Conservation (phyloP, 1,284 basidiomycete species). For the Lignosus rhinocerotis region DNA sequence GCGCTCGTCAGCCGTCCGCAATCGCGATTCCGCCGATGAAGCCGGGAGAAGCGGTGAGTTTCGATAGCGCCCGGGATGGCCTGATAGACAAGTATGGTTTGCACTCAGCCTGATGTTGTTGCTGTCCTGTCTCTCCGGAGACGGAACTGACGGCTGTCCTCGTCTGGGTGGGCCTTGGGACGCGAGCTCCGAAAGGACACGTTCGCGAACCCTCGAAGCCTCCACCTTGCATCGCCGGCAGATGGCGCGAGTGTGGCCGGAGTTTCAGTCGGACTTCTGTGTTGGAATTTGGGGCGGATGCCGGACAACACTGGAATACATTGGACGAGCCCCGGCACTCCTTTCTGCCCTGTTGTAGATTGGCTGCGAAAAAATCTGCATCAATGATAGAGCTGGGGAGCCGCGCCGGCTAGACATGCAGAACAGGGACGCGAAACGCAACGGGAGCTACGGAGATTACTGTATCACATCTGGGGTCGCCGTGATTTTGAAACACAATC, state of each 20-base stretch:
- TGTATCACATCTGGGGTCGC: neutral
- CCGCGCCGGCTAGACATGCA: neutral
- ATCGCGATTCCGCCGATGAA: conserved; percentile 10
- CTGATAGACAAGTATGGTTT: neutral
- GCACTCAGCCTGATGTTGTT: neutral
- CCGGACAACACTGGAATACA: no score
- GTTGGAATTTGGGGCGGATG: no score
- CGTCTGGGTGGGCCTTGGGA: neutral
- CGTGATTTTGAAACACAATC: conserved; percentile 15
- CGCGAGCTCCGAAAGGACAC: neutral
- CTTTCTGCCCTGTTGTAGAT: no score
- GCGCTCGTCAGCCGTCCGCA: no score
- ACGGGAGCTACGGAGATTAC: neutral
- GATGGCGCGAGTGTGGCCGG: neutral
- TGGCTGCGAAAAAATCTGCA: no score
- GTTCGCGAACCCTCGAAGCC: neutral
- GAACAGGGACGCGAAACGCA: neutral
- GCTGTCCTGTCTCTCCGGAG: neutral
- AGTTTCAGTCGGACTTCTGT: no score
- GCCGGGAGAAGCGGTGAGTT: conserved; percentile 2
- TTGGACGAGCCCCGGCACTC: no score
- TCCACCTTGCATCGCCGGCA: neutral
- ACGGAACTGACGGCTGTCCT: neutral
- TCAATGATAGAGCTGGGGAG: no score
- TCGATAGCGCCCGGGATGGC: conserved; percentile 1